These are phyloP conservation scores for Decorospora gaudefroyi DNA, from an alignment of 2,329 filamentous ascomycete genomes.

Conservation along the genomic window DNA sequence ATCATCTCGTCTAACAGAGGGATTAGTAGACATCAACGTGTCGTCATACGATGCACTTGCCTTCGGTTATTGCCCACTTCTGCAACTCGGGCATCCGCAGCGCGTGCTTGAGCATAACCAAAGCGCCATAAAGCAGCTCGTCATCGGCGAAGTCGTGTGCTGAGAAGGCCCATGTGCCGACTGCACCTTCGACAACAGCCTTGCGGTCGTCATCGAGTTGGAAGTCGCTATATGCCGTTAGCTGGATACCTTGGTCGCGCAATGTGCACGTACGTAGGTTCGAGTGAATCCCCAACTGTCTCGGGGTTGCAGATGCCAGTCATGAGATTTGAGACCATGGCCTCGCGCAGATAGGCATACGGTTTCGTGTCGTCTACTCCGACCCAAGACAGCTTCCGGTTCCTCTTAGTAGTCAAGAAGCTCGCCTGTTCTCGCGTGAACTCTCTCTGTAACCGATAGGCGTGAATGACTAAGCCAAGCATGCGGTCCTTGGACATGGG, in stretches of 20 bases:
- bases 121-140: conserved; percentile 82
- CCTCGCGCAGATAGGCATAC: conserved; percentile 86
- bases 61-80: conserved; percentile 76
- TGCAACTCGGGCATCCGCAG: conserved; percentile 79
- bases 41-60: conserved; percentile 56
- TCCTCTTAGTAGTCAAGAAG: conserved; percentile 71
- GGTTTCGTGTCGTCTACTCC: conserved; percentile 83
- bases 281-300: conserved; percentile 65
- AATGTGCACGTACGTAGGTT: conserved; percentile 57
- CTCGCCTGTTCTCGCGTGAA: conserved; percentile 73
- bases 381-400: conserved; percentile 88
- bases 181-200: conserved; percentile 66
- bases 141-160: conserved; percentile 90
- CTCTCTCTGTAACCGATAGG: conserved; percentile 79
- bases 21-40: conserved; percentile 22
- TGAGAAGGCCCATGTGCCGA: conserved; percentile 84
- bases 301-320: conserved; percentile 79
- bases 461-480: conserved; percentile 77
- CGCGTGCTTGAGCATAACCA: conserved; percentile 87
- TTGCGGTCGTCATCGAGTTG: conserved; percentile 69
- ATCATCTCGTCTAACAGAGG: conserved; percentile 70
- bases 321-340: conserved; percentile 92
- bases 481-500: conserved; percentile 76
- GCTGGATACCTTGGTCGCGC: conserved; percentile 6
- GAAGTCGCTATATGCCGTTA: conserved; percentile 59